Base-by-base conservation (phyloP, 352 stramenopile genomes). In the Globisporangium takayamanum region DNA sequence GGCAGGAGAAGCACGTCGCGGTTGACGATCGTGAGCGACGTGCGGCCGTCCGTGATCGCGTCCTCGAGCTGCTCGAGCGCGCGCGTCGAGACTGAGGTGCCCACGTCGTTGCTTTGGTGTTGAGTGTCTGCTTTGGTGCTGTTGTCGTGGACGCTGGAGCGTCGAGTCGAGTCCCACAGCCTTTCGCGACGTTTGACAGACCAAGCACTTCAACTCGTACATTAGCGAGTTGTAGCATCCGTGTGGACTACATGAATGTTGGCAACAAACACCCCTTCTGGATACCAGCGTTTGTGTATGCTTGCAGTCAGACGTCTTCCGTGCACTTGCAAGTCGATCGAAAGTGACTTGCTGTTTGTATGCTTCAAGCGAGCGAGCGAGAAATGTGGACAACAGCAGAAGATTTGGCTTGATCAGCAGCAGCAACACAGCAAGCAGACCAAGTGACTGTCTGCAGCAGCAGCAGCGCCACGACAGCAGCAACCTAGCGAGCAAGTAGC, bases 1-100 rank as follows among this genome's bases (percentile, higher is more conserved):
- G 77, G 73, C n/a, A 87, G 72, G 51, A 70, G 61, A 6, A 78
- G 33, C 50, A 86, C 36, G 48, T 81, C 64, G n/a, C 70, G 67
- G 28, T 68, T 44, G 0, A 33, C 60, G 54, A 86, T 68, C 46
- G 66, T 58, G 18, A 83, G 59, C 28, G 57, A 65, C 18, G 55
- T 37, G 14, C 55, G 41, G 1, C 62, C 57, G 39, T 37, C 45
- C 6, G 55, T 42, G 5, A 83, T 50, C 28, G 76, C 76, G 15
- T 68, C 57, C 33, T 81, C 69, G 49, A 86, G 69, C 42, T 74
- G 69, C 3, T 57, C 59, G 11, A 80, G 63, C 3, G 69, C 65
- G 45, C 69, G 74, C 14, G 67, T 69, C 1, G 69, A 86, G 11
- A 72, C 68, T 3, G 62, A 66, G 22, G 65, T 68, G 2, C 68